Percentiles rank a stretch among this genome's conserved stretches.
phyloP scores from a whole-genome alignment of 495 filamentous ascomycete species.

The Neurospora sp. region DNA sequence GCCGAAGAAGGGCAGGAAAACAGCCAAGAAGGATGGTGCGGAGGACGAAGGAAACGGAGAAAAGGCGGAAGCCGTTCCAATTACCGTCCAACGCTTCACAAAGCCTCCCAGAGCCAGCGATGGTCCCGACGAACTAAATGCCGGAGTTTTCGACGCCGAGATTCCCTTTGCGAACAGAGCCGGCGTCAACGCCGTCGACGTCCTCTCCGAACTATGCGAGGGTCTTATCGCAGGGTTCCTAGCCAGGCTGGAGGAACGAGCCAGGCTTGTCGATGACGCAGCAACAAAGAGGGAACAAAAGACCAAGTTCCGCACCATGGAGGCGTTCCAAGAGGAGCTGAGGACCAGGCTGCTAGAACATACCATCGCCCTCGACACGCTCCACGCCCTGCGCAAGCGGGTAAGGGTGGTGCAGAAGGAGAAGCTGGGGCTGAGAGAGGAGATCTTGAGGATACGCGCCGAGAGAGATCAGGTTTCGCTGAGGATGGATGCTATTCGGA shows the following conservation, averaged over 20 bases:
- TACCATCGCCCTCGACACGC: slow-evolving; percentile 53
- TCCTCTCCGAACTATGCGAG: slow-evolving; percentile 58
- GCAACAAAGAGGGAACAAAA: slow-evolving; percentile 42
- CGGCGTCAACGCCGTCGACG: slow-evolving; percentile 61
- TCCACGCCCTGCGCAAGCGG: slow-evolving; percentile 51
- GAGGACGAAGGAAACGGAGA: slow-evolving; percentile 16
- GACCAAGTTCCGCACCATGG: slow-evolving; percentile 53
- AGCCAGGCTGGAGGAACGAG: slow-evolving; percentile 33
- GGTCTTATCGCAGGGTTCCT: slow-evolving; percentile 50
- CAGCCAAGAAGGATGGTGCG: slow-evolving; percentile 2
- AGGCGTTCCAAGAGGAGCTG: slow-evolving; percentile 59
- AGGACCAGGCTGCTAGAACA: slow-evolving; percentile 52
- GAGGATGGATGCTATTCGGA: slow-evolving; percentile 58
- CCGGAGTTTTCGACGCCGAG: slow-evolving; percentile 26
- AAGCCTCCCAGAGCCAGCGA: slow-evolving; percentile 13
- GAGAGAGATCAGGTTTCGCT: slow-evolving; percentile 58
- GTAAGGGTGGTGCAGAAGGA: slow-evolving; percentile 54
- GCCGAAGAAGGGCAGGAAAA: slow-evolving; percentile 5
- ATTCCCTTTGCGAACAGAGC: slow-evolving; percentile 46
- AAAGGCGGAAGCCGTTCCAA: slow-evolving; percentile 22
- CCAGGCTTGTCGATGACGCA: slow-evolving; percentile 26
- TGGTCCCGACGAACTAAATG: slow-evolving; percentile 20
- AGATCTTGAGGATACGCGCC: slow-evolving; percentile 51
- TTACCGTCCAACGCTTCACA: slow-evolving; percentile 39
- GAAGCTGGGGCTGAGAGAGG: slow-evolving; percentile 52